Percentiles rank a stretch among this genome's conserved stretches.
Conservation (phyloP, 208 protist genomes). For the Wallacemonas collosoma region DNA sequence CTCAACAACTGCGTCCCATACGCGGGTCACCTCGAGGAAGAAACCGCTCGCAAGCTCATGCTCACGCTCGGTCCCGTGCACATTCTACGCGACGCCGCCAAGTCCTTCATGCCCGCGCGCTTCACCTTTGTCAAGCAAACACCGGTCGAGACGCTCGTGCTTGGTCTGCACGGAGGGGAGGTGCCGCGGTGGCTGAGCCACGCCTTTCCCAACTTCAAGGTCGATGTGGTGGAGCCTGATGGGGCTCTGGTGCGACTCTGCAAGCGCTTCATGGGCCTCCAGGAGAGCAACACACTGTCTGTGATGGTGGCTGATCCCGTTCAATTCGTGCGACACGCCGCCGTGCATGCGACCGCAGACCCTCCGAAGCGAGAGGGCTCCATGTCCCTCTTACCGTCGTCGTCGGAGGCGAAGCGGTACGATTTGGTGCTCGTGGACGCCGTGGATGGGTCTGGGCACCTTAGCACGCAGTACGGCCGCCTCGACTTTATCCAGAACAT, state of each 20-base stretch:
- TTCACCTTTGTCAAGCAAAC: slow-evolving; percentile 78
- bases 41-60: slow-evolving; percentile 84
- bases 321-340: slow-evolving; percentile 58
- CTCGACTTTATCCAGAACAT: slow-evolving; percentile 82
- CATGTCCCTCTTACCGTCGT: slow-evolving; percentile 15
- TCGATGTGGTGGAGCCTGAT: slow-evolving; percentile 87
- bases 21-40: slow-evolving; percentile 72
- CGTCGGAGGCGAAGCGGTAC: slow-evolving; percentile 35
- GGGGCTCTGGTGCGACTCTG: slow-evolving; percentile 75
- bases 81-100: slow-evolving; percentile 68
- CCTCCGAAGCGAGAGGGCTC: neutral
- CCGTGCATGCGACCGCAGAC: slow-evolving; percentile 21
- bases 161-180: slow-evolving; percentile 82
- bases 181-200: slow-evolving; percentile 81
- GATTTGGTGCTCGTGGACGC: slow-evolving; percentile 81
- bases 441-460: slow-evolving; percentile 65
- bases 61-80: slow-evolving; percentile 82
- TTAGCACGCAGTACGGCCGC: slow-evolving; percentile 70
- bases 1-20: slow-evolving; percentile 86
- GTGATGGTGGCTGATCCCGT: slow-evolving; percentile 67
- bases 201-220: slow-evolving; percentile 82
- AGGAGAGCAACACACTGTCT: slow-evolving; percentile 72
- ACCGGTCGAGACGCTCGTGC: slow-evolving; percentile 70
- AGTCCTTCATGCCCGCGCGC: slow-evolving; percentile 58
- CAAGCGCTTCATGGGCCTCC: slow-evolving; percentile 77